Base-by-base conservation (phyloP, 768 basidiomycete genomes). In the Wakefieldia striispora region DNA sequence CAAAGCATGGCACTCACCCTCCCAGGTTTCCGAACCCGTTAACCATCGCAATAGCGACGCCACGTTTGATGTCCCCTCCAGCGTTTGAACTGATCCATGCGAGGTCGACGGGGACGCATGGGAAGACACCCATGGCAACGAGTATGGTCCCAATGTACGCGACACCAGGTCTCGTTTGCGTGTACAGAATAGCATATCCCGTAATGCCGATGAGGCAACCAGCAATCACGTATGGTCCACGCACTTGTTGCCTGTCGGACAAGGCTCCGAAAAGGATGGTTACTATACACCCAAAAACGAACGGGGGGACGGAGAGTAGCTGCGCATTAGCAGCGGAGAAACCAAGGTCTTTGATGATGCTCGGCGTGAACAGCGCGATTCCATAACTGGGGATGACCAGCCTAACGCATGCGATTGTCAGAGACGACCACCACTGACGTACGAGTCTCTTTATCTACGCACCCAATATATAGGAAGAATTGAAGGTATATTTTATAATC, bases 1-100 rank as follows among this genome's bases (percentile, higher is more conserved):
- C 24, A 26, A 37, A n/a, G 35, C 68, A 70, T 12, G 65, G 3
- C 10, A 52, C 66, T 41, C 40, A 75, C 57, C 80, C 80, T 51
- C 81, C 80, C 14, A 82, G 59, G 54, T 81, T 84, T n/a, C 77
- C 81, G 37, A 80, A 47, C 12, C 77, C 78, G 33, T 75, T 75
- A 12, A 81, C 70, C 68, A 80, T 71, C 4, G 76, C 83, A 24
- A 82, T 58, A 0, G 73, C 71, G 8, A 77, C 71, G 39, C 71
- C 77, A 41, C 74, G 72, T 52, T 78, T 76, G 37, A 76, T 45
- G 45, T 80, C 79, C 13, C 82, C 80, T 21, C 82, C 81, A 3
- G 76, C 73, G 36, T 80, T 79, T 4, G 75, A 73, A 7, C 74
- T 74, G 2, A 68, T 72, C 83, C 82, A 84, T 23, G 79, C 76